Conservation (phyloP, 2,329 filamentous ascomycete genomes). For the Fonsecaea monophora region DNA sequence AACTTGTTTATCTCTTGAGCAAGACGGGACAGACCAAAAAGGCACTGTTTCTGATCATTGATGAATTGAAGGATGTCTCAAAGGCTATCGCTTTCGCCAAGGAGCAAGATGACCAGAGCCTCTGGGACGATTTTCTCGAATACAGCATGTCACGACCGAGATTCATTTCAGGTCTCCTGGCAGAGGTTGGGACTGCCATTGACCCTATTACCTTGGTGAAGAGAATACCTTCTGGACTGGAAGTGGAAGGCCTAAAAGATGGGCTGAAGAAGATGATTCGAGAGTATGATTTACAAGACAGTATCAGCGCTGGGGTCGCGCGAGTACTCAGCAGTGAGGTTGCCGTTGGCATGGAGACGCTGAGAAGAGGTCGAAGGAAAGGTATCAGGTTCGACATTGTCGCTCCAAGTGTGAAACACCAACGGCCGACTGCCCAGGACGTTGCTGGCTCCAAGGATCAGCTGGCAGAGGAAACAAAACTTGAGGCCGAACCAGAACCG, state of each 20-base stretch:
- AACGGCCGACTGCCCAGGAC: constrained; percentile 2
- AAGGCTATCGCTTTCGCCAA: constrained; percentile 95
- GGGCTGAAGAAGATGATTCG: constrained; percentile 90
- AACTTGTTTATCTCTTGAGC: constrained; percentile 93
- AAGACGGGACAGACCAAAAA: constrained; percentile 94
- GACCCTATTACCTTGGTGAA: constrained; percentile 89
- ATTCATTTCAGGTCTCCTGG: constrained; percentile 89
- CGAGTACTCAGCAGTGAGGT: constrained; percentile 88
- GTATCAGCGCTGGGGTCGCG: constrained; percentile 88
- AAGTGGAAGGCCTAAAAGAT: constrained; percentile 88
- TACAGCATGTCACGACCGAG: constrained; percentile 98
- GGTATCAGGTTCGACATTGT: constrained; percentile 86
- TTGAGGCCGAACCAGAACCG: constrained; percentile 18
- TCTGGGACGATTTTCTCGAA: constrained; percentile 93
- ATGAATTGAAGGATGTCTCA: constrained; percentile 86
- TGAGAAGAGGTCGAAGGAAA: constrained; percentile 79
- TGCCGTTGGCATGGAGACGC: constrained; percentile 76
- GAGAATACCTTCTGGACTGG: constrained; percentile 88
- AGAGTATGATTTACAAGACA: constrained; percentile 94
- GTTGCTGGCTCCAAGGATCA: constrained; percentile 7
- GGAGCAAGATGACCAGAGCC: constrained; percentile 85
- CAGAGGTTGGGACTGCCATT: constrained; percentile 92
- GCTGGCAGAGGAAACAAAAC: constrained; percentile 6
- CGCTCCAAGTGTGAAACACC: neutral
- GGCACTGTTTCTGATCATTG: constrained; percentile 90